Percentiles rank a stretch among this genome's conserved stretches.
phyloP scores from a whole-genome alignment of 306 rosid species.

The Vigna radiata region DNA sequence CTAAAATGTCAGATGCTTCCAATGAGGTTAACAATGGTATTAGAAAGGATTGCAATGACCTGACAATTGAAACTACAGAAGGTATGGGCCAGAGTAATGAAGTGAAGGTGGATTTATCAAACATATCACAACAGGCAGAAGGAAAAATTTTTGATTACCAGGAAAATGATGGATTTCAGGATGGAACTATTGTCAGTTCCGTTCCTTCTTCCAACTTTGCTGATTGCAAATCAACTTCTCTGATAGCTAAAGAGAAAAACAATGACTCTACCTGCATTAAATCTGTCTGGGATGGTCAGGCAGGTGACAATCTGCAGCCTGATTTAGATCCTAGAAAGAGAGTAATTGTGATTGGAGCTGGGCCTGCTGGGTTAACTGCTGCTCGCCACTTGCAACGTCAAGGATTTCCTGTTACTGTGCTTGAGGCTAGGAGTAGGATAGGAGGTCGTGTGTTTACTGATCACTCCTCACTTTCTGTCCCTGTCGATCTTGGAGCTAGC shows the following conservation, averaged over 20 bases:
- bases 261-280: conserved; percentile 51
- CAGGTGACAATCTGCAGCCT: conserved; percentile 48
- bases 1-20: conserved; percentile 57
- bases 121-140: conserved; percentile 52
- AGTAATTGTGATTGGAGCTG: conserved; percentile 93
- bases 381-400: conserved; percentile 97
- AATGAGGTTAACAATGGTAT: conserved; percentile 54
- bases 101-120: conserved; percentile 41
- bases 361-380: conserved; percentile 99
- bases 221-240: conserved; percentile 50
- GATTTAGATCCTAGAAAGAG: conserved; percentile 63
- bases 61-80: conserved; percentile 52
- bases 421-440: conserved; percentile 92
- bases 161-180: conserved; percentile 52
- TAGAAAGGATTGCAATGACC: conserved; percentile 44
- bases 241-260: conserved; percentile 51
- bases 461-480: conserved; percentile 88
- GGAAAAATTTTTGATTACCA: conserved; percentile 43
- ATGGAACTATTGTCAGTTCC: conserved; percentile 47
- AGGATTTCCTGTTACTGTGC: conserved; percentile 78
- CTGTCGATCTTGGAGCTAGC: conserved; percentile 99
- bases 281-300: conserved; percentile 52
- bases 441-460: conserved; percentile 99
- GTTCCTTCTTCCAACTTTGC: conserved; percentile 51
- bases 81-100: conserved; percentile 42